Base-by-base conservation (phyloP, 768 basidiomycete genomes). In the Pleurotus pulmonarius region DNA sequence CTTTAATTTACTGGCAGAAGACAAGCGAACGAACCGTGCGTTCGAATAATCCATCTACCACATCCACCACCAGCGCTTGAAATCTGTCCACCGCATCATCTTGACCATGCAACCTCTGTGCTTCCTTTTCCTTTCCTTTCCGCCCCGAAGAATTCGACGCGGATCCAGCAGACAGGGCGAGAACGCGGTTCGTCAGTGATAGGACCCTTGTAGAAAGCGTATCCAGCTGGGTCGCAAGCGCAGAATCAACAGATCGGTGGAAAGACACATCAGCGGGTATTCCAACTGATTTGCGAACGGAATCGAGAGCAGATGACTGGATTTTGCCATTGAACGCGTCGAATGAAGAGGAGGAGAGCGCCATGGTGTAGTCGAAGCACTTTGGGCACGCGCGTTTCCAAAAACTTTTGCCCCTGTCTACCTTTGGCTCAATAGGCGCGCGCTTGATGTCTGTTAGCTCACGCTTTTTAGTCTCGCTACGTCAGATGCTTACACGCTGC, bases 61-160 rank as follows among this genome's bases (percentile, higher is more conserved):
- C 75, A 65, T 94, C 92, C n/a, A 92, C 87, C 2, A 96, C 79
- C 18, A 83, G 69, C 15, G 83, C 75, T 61, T 89, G 82, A 68
- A 94, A 96, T 60, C 83, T 84, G 67, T 97, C 95, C 26, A 91
- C 70, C 3, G 95, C 80, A 70, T 94, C 90, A 62, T 97, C 93
- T 64, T 90, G 81, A 55, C 75, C 81, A 55, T 79, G 75, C 51
- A 89, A 63, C 62, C 75, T 79, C 16, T 70, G 74, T 7, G 24
- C n/a, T 24, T n/a, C 51, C 64, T 86, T 85, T 9, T 24, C 80
- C 82, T 67, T 86, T 85, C 25, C 73, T 70, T 49, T 71, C 73
- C 26, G 61, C 60, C 29, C 57, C 3, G 25, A 61, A 37, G 61
- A 63, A 47, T 65, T 63, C 46, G 71, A 41, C 63, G 75, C 75